A percentile compares a stretch with the other conserved stretches of the same genome.
Conservation (phyloP, 148 eudicot species). For the Amaranthus hypochondriacus region DNA sequence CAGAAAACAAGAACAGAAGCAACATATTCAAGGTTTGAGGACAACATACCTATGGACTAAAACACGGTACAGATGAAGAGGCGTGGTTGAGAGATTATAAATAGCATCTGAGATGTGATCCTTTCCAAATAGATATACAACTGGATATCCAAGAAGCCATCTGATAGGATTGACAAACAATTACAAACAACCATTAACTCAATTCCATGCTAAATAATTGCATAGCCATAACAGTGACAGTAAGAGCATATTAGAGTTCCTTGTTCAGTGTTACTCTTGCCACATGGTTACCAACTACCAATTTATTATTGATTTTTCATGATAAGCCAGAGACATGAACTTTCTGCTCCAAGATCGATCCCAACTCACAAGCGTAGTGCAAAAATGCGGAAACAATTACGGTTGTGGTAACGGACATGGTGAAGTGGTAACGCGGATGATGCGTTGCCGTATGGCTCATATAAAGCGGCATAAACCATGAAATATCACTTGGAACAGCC, state of each 20-base stretch:
- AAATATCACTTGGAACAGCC: too few species aligned
- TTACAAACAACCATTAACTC: not conserved
- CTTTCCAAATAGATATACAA: conserved; percentile 71
- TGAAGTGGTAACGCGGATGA: too few species aligned
- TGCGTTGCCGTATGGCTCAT: too few species aligned
- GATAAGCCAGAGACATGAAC: not conserved
- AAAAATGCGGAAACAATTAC: not conserved
- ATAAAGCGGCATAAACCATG: too few species aligned
- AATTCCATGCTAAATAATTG: not conserved
- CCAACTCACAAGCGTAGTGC: not conserved
- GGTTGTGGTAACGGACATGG: too few species aligned
- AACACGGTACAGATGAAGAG: conserved; percentile 68
- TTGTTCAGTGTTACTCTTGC: not conserved
- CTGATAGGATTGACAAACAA: conserved; percentile 35
- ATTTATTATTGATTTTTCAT: not conserved
- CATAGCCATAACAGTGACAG: not conserved
- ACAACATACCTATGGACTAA: conserved; percentile 54
- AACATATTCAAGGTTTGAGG: conserved; percentile 1
- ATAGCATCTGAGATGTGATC: conserved; percentile 69
- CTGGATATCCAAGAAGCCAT: conserved; percentile 98
- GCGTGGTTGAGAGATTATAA: conserved; percentile 80
- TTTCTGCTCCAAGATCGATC: not conserved
- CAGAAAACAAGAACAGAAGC: not conserved
- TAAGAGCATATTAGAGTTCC: not conserved
- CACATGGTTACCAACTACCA: not conserved